phyloP scores from a whole-genome alignment of 2,329 filamentous ascomycete species.

The Colletotrichum coccodes region DNA sequence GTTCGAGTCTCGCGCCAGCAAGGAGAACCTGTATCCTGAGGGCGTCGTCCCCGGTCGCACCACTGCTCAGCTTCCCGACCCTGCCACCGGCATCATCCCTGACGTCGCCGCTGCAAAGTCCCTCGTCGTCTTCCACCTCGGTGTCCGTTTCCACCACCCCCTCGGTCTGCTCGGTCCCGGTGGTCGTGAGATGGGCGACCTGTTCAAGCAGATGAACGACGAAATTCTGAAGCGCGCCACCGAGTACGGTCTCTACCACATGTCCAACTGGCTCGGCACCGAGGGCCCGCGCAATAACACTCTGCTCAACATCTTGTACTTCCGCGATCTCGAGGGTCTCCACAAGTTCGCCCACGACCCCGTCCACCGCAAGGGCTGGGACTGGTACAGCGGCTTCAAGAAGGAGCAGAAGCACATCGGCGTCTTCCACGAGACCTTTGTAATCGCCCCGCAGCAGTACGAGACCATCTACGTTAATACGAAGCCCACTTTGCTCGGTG shows the following conservation, averaged over 20 bases:
- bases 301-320: conserved; percentile 58
- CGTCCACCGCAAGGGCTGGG: conserved; percentile 59
- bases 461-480: conserved; percentile 63
- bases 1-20: conserved; percentile 35
- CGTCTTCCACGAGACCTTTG: conserved; percentile 66
- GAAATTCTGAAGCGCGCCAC: conserved; percentile 48
- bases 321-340: conserved; percentile 57
- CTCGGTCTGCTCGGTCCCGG: conserved; percentile 59
- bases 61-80: conserved; percentile 45
- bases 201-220: conserved; percentile 50
- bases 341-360: conserved; percentile 62
- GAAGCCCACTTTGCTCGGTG: conserved; percentile 48
- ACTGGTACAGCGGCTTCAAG: conserved; percentile 54
- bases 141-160: conserved; percentile 57
- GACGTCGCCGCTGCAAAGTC: conserved; percentile 38
- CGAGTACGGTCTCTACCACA: conserved; percentile 58
- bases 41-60: conserved; percentile 44
- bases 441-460: conserved; percentile 54
- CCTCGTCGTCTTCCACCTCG: conserved; percentile 57
- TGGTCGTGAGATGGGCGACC: conserved; percentile 47
- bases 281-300: conserved; percentile 52
- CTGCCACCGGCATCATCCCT: conserved; percentile 39
- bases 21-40: conserved; percentile 36
- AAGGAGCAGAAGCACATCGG: conserved; percentile 51
- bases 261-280: conserved; percentile 51